Percentiles rank a stretch among this genome's conserved stretches.
phyloP scores from a whole-genome alignment of 768 basidiomycete species.

The Tulasnella sp. region DNA sequence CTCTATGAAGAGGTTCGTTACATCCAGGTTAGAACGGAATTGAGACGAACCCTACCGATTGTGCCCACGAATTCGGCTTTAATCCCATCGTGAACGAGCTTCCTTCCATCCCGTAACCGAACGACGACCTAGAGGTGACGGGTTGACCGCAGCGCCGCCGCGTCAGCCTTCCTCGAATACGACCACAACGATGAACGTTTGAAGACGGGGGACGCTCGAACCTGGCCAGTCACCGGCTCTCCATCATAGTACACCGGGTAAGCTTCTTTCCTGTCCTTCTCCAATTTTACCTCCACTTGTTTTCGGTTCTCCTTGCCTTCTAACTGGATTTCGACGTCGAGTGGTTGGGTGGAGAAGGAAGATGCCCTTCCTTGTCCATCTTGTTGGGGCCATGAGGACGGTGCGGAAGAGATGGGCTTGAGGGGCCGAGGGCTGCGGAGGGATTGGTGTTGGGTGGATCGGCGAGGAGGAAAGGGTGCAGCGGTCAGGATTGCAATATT shows the following conservation, averaged over 20 bases:
- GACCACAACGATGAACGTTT: neutral
- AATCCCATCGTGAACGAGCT: slow-evolving; percentile 91
- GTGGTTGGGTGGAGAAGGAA: slow-evolving; percentile 88
- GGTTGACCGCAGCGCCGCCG: neutral
- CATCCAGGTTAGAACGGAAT: no score
- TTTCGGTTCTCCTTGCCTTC: slow-evolving; percentile 85
- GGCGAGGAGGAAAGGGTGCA: no score
- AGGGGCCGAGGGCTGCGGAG: no score
- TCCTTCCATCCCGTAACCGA: slow-evolving; percentile 95
- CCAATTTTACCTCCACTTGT: slow-evolving; percentile 82
- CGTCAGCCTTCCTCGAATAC: neutral
- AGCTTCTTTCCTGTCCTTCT: slow-evolving; percentile 79
- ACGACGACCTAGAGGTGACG: slow-evolving; percentile 69
- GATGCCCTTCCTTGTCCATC: slow-evolving; percentile 39
- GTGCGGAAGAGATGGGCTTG: no score
- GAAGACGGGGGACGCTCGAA: slow-evolving; percentile 43
- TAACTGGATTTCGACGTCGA: slow-evolving; percentile 89
- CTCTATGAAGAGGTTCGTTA: no score
- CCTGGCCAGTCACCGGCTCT: slow-evolving; percentile 91
- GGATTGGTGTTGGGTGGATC: no score
- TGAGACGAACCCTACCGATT: slow-evolving; percentile 61
- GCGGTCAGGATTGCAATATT: no score
- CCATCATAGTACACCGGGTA: slow-evolving; percentile 96
- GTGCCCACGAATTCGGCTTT: slow-evolving; percentile 97
- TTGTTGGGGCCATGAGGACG: neutral